These are phyloP conservation scores for Lanzia echinophila DNA, from an alignment of 2,329 filamentous ascomycete species.

Conservation along the genomic window DNA sequence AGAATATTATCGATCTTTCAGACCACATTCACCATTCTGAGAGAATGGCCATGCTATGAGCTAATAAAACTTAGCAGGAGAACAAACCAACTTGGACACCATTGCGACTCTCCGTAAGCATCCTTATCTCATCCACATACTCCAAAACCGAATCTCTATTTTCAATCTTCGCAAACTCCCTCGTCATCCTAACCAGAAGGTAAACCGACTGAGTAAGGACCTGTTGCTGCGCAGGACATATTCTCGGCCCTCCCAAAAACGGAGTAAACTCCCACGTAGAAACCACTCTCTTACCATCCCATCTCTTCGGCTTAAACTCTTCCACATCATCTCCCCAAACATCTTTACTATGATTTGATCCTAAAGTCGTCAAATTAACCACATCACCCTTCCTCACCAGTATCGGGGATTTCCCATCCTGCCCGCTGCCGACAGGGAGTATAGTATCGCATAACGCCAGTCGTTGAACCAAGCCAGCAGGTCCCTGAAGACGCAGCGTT, in stretches of 20 bases:
- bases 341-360: conserved; percentile 27
- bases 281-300: conserved; percentile 35
- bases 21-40: too few relatives aligned
- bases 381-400: conserved; percentile 21
- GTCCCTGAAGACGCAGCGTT: conserved; percentile 44
- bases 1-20: too few relatives aligned
- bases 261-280: conserved; percentile 28
- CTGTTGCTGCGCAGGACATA: conserved; percentile 31
- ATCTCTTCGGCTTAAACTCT: conserved; percentile 29
- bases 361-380: conserved; percentile 18
- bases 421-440: conserved; percentile 27
- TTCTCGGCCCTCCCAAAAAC: conserved; percentile 30
- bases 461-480: conserved; percentile 45
- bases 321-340: conserved; percentile 31
- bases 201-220: conserved; percentile 26
- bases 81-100: conserved; percentile 7
- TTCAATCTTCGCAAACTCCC: conserved; percentile 27
- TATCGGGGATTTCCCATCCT: conserved; percentile 21
- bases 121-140: conserved; percentile 3
- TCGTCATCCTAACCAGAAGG: conserved; percentile 20
- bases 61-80: too few relatives aligned
- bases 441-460: conserved; percentile 36
- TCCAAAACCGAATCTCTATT: conserved; percentile 15
- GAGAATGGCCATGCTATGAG: too few relatives aligned
- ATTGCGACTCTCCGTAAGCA: conserved; percentile 5